These are phyloP conservation scores for Colletotrichum costaricense DNA, from an alignment of 2,329 filamentous ascomycete species.

Conservation along the genomic window DNA sequence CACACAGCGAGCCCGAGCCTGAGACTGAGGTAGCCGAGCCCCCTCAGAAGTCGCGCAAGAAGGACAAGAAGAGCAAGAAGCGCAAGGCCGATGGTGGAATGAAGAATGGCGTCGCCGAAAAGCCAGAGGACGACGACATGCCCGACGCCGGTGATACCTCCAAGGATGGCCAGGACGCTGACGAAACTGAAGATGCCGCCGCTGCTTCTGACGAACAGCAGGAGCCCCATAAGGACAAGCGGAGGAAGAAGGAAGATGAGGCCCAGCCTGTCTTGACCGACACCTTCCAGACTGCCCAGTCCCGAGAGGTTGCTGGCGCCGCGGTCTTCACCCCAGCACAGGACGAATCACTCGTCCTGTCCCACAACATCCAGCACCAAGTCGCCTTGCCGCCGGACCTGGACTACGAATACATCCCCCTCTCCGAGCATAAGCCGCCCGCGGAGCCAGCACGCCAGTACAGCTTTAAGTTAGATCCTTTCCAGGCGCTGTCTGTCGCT, in stretches of 20 bases:
- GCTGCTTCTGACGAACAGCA: slow-evolving; percentile 46
- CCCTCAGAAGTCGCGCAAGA: slow-evolving; percentile 56
- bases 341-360: slow-evolving; percentile 82
- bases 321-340: slow-evolving; percentile 72
- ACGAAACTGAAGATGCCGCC: slow-evolving; percentile 43
- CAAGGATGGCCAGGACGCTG: slow-evolving; percentile 47
- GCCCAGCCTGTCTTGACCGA: slow-evolving; percentile 87
- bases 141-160: slow-evolving; percentile 56
- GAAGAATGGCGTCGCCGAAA: slow-evolving; percentile 59
- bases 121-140: slow-evolving; percentile 53
- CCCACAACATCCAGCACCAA: slow-evolving; percentile 98
- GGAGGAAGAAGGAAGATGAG: slow-evolving; percentile 70
- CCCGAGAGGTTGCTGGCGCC: slow-evolving; percentile 86
- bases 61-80: slow-evolving; percentile 80
- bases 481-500: slow-evolving; percentile 93
- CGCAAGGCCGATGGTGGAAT: slow-evolving; percentile 84
- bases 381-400: slow-evolving; percentile 94
- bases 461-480: slow-evolving; percentile 94
- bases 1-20: slow-evolving; percentile 57
- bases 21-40: slow-evolving; percentile 53
- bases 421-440: slow-evolving; percentile 93
- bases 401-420: slow-evolving; percentile 94
- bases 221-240: slow-evolving; percentile 59
- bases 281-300: slow-evolving; percentile 94
- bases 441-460: slow-evolving; percentile 86